phyloP scores from a whole-genome alignment of 352 stramenopile genomes.

The Pythium volutum region DNA sequence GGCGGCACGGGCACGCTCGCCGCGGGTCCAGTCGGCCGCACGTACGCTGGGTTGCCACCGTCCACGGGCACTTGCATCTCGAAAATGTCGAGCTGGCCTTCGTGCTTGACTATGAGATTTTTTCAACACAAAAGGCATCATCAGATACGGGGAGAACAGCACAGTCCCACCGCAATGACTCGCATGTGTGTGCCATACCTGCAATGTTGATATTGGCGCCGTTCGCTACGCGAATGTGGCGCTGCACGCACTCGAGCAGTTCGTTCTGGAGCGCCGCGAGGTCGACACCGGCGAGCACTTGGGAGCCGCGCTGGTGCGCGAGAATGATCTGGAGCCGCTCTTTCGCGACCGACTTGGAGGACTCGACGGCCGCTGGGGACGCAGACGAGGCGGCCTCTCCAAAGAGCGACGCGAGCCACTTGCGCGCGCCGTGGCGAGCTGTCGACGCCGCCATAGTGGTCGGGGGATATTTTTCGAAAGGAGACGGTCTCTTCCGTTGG shows the following conservation, averaged over 20 bases:
- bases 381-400: constrained; percentile 38
- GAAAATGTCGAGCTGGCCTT: constrained; percentile 87
- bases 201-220: constrained; percentile 89
- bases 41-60: constrained; percentile 35
- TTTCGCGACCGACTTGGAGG: constrained; percentile 83
- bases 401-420: constrained; percentile 79
- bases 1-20: constrained; percentile 11
- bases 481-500: no score
- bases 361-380: constrained; percentile 20
- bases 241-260: constrained; percentile 83
- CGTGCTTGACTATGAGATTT: constrained; percentile 90
- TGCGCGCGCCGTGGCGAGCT: constrained; percentile 59
- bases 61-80: constrained; percentile 90
- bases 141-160: no score
- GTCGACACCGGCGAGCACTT: constrained; percentile 82
- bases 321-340: constrained; percentile 89
- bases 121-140: no score
- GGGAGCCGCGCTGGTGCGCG: constrained; percentile 79
- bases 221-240: constrained; percentile 82
- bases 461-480: neutral
- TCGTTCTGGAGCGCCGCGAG: constrained; percentile 75
- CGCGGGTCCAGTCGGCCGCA: constrained; percentile 9
- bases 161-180: no score
- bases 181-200: constrained; percentile 37
- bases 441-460: constrained; percentile 36